These are phyloP conservation scores for Delitschia confertaspora DNA, from an alignment of 495 filamentous ascomycete genomes.

Conservation along the genomic window DNA sequence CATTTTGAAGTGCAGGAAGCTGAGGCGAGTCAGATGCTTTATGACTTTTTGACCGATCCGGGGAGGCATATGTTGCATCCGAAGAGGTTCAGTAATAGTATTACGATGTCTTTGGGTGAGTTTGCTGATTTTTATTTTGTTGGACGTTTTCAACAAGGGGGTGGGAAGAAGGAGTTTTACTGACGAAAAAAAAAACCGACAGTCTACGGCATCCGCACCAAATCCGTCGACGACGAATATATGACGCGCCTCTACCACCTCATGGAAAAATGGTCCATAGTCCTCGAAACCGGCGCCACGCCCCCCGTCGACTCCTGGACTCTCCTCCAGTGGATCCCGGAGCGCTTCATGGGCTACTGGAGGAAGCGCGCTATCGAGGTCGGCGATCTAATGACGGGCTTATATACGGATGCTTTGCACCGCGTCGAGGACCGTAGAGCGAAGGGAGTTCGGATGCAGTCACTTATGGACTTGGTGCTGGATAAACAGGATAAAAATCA, in stretches of 20 bases:
- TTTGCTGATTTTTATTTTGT: not conserved
- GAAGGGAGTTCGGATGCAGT: conserved; percentile 8
- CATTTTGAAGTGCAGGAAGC: conserved; percentile 37
- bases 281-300: conserved; percentile 40
- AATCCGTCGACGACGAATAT: conserved; percentile 24
- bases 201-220: conserved; percentile 38
- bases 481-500: conserved; percentile 33
- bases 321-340: conserved; percentile 34
- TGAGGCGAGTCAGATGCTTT: conserved; percentile 38
- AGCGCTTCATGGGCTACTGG: conserved; percentile 36
- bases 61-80: conserved; percentile 37
- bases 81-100: conserved; percentile 29
- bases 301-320: conserved; percentile 41
- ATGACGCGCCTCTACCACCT: conserved; percentile 36
- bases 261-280: conserved; percentile 38
- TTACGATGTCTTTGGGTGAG: conserved; percentile 1
- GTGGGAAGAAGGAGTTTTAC: too few species aligned
- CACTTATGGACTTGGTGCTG: conserved; percentile 37
- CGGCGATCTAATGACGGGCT: conserved; percentile 31
- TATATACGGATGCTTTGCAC: conserved; percentile 28
- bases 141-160: not conserved
- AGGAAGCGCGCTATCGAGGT: conserved; percentile 28
- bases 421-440: not conserved
- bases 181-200: too few species aligned
- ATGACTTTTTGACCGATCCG: conserved; percentile 35